A percentile compares a stretch with the other conserved stretches of the same genome.
These are phyloP conservation scores for Lophium mytilinum DNA, from an alignment of 495 filamentous ascomycete species.

Conservation along the genomic window DNA sequence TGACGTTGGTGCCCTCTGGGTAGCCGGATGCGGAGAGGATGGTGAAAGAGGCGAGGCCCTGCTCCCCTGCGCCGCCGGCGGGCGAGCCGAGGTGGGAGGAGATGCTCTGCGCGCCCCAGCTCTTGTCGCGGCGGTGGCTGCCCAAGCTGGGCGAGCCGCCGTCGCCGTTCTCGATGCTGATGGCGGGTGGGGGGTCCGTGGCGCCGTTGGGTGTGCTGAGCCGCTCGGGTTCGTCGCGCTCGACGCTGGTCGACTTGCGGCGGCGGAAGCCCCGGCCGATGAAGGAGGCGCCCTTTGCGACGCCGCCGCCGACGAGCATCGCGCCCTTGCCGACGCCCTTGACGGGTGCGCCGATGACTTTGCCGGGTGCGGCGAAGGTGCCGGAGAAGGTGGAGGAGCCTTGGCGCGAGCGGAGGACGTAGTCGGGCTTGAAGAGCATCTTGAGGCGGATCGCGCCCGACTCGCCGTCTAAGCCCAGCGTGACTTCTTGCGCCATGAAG, in stretches of 20 bases:
- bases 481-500: slow-evolving; percentile 64
- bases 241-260: slow-evolving; percentile 52
- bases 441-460: slow-evolving; percentile 74
- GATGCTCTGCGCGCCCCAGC: slow-evolving; percentile 52
- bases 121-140: slow-evolving; percentile 56
- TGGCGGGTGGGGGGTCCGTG: slow-evolving; percentile 14
- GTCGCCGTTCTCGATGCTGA: slow-evolving; percentile 33
- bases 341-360: slow-evolving; percentile 85
- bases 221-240: slow-evolving; percentile 11
- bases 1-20: slow-evolving; percentile 69
- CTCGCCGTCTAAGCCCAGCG: slow-evolving; percentile 77
- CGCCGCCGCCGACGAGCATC: slow-evolving; percentile 54
- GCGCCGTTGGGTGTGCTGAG: slow-evolving; percentile 12
- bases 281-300: slow-evolving; percentile 83
- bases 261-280: slow-evolving; percentile 69
- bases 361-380: slow-evolving; percentile 83
- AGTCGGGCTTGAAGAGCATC: slow-evolving; percentile 88
- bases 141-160: slow-evolving; percentile 1
- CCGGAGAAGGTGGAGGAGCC: slow-evolving; percentile 91
- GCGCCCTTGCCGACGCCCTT: slow-evolving; percentile 77
- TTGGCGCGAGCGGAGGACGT: slow-evolving; percentile 78
- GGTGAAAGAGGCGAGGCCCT: slow-evolving; percentile 72
- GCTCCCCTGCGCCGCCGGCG: slow-evolving; percentile 43
- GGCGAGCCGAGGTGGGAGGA: slow-evolving; percentile 42
- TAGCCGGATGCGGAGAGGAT: slow-evolving; percentile 73